Base-by-base conservation (phyloP, 2,329 filamentous ascomycete species). In the Colletotrichum truncatum region DNA sequence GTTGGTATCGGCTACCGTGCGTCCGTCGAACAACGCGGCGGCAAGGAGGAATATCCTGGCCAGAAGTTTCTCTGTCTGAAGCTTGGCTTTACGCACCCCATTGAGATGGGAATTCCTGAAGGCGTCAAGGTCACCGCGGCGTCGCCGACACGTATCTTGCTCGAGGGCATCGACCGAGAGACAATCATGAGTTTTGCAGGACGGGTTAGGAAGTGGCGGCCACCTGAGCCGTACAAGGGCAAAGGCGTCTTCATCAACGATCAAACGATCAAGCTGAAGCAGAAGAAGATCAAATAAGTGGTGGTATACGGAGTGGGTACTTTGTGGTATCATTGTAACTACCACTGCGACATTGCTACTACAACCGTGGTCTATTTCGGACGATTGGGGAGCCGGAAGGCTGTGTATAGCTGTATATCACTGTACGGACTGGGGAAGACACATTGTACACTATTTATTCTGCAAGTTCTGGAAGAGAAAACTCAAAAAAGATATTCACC, bases 231-330 rank as follows among this genome's bases (percentile, higher is more conserved):
- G 70, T 99, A 99, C 81, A 99, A 99, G 88, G 96, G 96, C 71
- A 98, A 99, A 89, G 96, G 96, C 73, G 97, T 99, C 72, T 99
- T 98, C 77, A 91, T 99, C 73, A 97, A 98, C 75, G 93, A 94
- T 69, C 94, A 99, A 86, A 98, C 94, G 28, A 98, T 99, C 82
- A 97, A 92, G 86, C 80, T 99, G 80, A 99, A 99, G 90, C 91
- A 93, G 74, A 99, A 98, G 91, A 96, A 95, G 87, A 93, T 95
- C 79, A 95, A 94, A 85, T 96, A 89, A 83, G 75, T 46, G 70
- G 36, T 23, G 39, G 39, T 46, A 39, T 32, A 43, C 7, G 46
- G 25, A n/a, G 5, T 46, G 46, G 43, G 8, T 32, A 38, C 34
- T 41, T 23, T 23, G 25, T 41, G 38, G 55, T 7, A 41, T 14